phyloP scores from a whole-genome alignment of 2,329 filamentous ascomycete genomes.

The Thermothelomyces thermophilus region DNA sequence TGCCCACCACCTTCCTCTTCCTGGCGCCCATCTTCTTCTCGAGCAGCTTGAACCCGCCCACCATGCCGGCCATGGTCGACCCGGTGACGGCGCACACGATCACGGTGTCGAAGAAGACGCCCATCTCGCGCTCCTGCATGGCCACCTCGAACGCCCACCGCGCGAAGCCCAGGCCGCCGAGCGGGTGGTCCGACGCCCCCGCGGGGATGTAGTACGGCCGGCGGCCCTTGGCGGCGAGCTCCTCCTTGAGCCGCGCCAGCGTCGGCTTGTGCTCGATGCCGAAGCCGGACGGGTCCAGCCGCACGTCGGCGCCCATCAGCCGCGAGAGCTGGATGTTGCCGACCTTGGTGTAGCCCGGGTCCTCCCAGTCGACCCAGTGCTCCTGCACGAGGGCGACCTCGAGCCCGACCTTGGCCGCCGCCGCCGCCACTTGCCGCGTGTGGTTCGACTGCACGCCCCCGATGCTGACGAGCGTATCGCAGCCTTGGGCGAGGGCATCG shows the following conservation, averaged over 20 bases:
- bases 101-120: slow-evolving; percentile 60
- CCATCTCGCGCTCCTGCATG: slow-evolving; percentile 54
- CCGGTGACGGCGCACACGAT: slow-evolving; percentile 67
- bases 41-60: slow-evolving; percentile 63
- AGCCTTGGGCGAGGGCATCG: slow-evolving; percentile 51
- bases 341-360: slow-evolving; percentile 54
- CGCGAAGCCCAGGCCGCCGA: slow-evolving; percentile 64
- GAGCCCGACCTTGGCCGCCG: slow-evolving; percentile 52
- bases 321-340: slow-evolving; percentile 67
- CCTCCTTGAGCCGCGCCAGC: slow-evolving; percentile 46
- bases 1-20: slow-evolving; percentile 54
- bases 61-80: slow-evolving; percentile 63
- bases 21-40: slow-evolving; percentile 40
- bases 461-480: slow-evolving; percentile 58
- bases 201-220: slow-evolving; percentile 68
- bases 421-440: slow-evolving; percentile 59
- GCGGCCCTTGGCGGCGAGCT: slow-evolving; percentile 46
- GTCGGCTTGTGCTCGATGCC: slow-evolving; percentile 64
- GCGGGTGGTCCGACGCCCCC: slow-evolving; percentile 62
- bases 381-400: slow-evolving; percentile 56
- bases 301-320: slow-evolving; percentile 59
- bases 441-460: slow-evolving; percentile 66
- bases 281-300: slow-evolving; percentile 53
- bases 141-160: slow-evolving; percentile 64
- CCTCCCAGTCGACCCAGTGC: slow-evolving; percentile 59